A percentile compares a stretch with the other conserved stretches of the same genome.
These are phyloP conservation scores for Neurospora sublineolata DNA, from an alignment of 495 filamentous ascomycete genomes.

Conservation along the genomic window DNA sequence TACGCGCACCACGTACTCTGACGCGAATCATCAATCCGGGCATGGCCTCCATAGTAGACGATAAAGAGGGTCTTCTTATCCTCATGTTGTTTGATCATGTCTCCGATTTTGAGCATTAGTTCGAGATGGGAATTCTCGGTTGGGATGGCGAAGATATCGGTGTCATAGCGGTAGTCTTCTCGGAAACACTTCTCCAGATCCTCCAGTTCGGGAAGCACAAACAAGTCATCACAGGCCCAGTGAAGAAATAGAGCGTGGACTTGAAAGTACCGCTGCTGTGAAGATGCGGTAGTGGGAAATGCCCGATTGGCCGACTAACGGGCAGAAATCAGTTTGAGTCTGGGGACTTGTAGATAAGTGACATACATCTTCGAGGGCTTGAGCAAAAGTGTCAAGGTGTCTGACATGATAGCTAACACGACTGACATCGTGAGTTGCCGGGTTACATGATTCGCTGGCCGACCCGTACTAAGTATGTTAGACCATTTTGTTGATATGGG, in stretches of 20 bases:
- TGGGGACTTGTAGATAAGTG: background rate
- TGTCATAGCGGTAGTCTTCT: constrained; percentile 35
- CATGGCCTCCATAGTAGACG: constrained; percentile 45
- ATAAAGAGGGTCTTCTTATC: constrained; percentile 37
- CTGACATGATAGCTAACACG: constrained; percentile 42
- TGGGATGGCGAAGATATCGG: constrained; percentile 40
- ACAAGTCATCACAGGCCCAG: constrained; percentile 45
- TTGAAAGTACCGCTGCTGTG: constrained; percentile 36
- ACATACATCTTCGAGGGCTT: constrained; percentile 37
- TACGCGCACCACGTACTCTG: constrained; percentile 44
- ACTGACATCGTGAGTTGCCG: constrained; percentile 40
- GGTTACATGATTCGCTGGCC: constrained; percentile 24
- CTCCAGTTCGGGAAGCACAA: constrained; percentile 39
- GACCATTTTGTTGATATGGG: background rate
- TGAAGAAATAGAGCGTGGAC: constrained; percentile 42
- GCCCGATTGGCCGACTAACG: constrained; percentile 37
- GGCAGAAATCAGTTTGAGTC: background rate
- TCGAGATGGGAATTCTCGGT: constrained; percentile 38
- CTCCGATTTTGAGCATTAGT: constrained; percentile 36
- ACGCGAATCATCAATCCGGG: constrained; percentile 37
- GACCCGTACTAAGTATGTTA: constrained; percentile 33
- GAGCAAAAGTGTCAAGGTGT: constrained; percentile 36
- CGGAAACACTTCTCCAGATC: constrained; percentile 38
- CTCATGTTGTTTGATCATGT: constrained; percentile 40
- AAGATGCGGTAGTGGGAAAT: constrained; percentile 34